These are phyloP conservation scores for Diaporthe helianthi DNA, from an alignment of 2,329 filamentous ascomycete species.

Conservation along the genomic window DNA sequence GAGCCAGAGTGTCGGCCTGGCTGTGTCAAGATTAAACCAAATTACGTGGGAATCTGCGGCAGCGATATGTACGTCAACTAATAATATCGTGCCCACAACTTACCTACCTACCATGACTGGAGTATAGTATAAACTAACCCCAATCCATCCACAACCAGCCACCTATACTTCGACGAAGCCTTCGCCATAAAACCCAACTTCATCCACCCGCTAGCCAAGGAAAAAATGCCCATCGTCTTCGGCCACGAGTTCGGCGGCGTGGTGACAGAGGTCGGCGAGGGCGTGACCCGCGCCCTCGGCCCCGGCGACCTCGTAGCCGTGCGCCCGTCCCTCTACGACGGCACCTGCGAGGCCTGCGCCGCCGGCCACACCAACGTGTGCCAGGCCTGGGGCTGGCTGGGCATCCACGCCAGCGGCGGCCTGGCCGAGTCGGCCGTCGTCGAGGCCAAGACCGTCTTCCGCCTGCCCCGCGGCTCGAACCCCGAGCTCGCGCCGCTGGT, in stretches of 20 bases:
- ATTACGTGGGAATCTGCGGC: constrained; percentile 44
- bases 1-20: constrained; percentile 41
- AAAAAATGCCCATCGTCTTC: constrained; percentile 62
- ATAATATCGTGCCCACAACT: no score
- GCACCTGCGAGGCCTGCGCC: constrained; percentile 59
- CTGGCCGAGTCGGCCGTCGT: constrained; percentile 61
- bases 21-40: constrained; percentile 38
- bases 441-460: constrained; percentile 52
- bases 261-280: constrained; percentile 61
- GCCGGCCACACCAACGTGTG: constrained; percentile 44
- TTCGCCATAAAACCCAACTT: constrained; percentile 48
- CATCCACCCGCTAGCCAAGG: constrained; percentile 60
- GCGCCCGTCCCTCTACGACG: constrained; percentile 63
- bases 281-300: constrained; percentile 50
- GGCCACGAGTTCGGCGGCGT: constrained; percentile 71
- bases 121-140: constrained; percentile 34
- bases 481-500: constrained; percentile 64
- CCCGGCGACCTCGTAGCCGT: constrained; percentile 63
- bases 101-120: no score
- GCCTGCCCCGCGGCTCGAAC: constrained; percentile 56
- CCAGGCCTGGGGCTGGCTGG: constrained; percentile 52
- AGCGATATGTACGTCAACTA: constrained; percentile 43
- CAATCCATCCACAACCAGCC: constrained; percentile 34
- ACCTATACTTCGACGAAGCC: constrained; percentile 22
- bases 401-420: constrained; percentile 51